A percentile compares a stretch with the other conserved stretches of the same genome.
Conservation (phyloP, 148 eudicot species). For the Silene latifolia region DNA sequence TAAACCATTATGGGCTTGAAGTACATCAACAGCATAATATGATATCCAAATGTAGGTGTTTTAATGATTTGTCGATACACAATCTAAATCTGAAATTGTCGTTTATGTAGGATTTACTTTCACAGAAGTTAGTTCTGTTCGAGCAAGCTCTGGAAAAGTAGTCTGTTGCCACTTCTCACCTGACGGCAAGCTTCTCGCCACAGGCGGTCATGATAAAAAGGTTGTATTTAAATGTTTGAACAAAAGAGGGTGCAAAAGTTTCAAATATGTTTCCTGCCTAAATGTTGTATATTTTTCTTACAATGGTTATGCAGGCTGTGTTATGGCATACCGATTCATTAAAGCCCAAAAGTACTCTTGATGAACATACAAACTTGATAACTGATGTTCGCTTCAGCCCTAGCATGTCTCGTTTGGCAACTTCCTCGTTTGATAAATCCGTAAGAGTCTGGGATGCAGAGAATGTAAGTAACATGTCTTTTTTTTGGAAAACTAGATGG, state of each 20-base stretch:
- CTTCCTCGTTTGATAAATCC: slow-evolving; percentile 87
- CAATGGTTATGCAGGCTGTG: slow-evolving; percentile 57
- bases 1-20: background rate
- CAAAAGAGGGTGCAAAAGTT: background rate
- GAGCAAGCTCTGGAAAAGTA: slow-evolving; percentile 77
- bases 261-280: background rate
- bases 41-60: background rate
- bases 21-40: background rate
- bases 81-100: slow-evolving; percentile 14
- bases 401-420: slow-evolving; percentile 81
- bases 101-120: slow-evolving; percentile 68
- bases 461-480: slow-evolving; percentile 46
- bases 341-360: slow-evolving; percentile 74
- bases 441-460: slow-evolving; percentile 94
- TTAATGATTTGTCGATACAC: background rate
- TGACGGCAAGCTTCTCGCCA: slow-evolving; percentile 92
- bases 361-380: slow-evolving; percentile 70
- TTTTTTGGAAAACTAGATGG: background rate
- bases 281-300: background rate
- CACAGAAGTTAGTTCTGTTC: slow-evolving; percentile 69
- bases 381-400: slow-evolving; percentile 96
- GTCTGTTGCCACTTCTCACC: slow-evolving; percentile 88
- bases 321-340: slow-evolving; percentile 71
- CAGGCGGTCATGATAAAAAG: slow-evolving; percentile 95
- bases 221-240: slow-evolving; percentile 21